Base-by-base conservation (phyloP, 2,329 filamentous ascomycete genomes). In the Colletotrichum aenigma region DNA sequence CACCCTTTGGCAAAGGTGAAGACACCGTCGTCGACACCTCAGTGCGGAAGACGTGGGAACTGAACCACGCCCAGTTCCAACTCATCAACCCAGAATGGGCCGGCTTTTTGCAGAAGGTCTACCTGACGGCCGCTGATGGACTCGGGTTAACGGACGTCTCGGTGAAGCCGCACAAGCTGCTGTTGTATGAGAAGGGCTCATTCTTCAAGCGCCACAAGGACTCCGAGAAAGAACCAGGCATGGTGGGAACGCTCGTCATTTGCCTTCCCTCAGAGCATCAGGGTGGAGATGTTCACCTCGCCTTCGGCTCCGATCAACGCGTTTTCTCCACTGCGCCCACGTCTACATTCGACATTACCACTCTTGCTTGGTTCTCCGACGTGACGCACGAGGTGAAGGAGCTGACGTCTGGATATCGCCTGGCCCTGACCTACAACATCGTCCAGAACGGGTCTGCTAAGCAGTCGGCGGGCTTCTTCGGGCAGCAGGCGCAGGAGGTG, bases 401-500 rank as follows among this genome's bases (percentile, higher is more conserved):
- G 6, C 80, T 90, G 1, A 81, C 77, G 2, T 83, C 83, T 0
- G 87, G 88, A 2, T 84, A 87, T 77, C 86, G 88, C 3, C 79
- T 87, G 4, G 87, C 88, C 7, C 77, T 90, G 26, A 88, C 85
- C 0, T 91, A 89, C 80, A 89, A 89, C 72, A 81, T 90, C 7
- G 78, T 88, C 18, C 80, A 85, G 43, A 75, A 61, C n/a, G 43
- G 68, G 2, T 55, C 24, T n/a, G 7, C 28, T 6, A 61, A 65
- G 7, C 73, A 74, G 16, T 79, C 78, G 12, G 78, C 78, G 12
- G 36, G 26, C 2, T n/a, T 76, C n/a, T 70, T 80, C 16, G 60
- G 26, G 0, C n/a, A 74, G n/a, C 78, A 81, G 56, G 56, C 62
- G 36, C 32, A 62, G 26, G 7, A 68, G 9, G 70, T 78, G 8